These are phyloP conservation scores for Hypericum androsaemum DNA, from an alignment of 345 rosid genomes.

Conservation along the genomic window DNA sequence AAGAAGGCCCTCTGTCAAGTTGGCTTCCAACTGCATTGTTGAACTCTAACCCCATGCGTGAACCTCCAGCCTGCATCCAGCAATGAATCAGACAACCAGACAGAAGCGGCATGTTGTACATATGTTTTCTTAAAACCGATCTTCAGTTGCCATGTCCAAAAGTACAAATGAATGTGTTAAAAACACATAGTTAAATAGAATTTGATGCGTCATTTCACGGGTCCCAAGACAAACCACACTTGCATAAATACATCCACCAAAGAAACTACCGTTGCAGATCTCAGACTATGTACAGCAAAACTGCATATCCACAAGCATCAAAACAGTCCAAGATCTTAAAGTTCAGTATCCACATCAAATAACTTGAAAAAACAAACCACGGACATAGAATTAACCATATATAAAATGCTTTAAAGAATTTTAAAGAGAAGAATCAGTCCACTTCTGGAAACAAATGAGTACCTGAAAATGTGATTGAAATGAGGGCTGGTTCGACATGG, in stretches of 20 bases:
- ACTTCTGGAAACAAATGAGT: conserved; percentile 4
- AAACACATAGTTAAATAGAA: too few species aligned
- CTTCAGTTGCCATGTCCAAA: too few species aligned
- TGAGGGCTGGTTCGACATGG: conserved; percentile 44
- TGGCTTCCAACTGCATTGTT: conserved; percentile 49
- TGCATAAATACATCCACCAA: background rate
- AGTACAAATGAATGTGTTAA: too few species aligned
- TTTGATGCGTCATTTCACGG: background rate
- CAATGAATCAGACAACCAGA: background rate
- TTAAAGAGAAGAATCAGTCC: background rate
- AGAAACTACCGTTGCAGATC: background rate
- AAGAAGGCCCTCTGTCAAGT: conserved; percentile 64
- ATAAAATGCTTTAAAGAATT: background rate
- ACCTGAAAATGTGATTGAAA: conserved; percentile 57
- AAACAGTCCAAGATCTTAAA: background rate
- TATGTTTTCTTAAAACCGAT: background rate
- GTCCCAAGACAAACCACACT: background rate
- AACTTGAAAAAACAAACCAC: background rate
- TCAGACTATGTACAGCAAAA: too few species aligned
- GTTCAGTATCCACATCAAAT: too few species aligned
- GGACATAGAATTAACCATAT: too few species aligned
- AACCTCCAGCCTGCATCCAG: conserved; percentile 26
- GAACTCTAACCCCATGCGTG: conserved; percentile 51
- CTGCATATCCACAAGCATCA: background rate
- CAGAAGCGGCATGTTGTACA: background rate